These are phyloP conservation scores for Penicillium simplicissimum DNA, from an alignment of 495 filamentous ascomycete genomes.

Conservation along the genomic window DNA sequence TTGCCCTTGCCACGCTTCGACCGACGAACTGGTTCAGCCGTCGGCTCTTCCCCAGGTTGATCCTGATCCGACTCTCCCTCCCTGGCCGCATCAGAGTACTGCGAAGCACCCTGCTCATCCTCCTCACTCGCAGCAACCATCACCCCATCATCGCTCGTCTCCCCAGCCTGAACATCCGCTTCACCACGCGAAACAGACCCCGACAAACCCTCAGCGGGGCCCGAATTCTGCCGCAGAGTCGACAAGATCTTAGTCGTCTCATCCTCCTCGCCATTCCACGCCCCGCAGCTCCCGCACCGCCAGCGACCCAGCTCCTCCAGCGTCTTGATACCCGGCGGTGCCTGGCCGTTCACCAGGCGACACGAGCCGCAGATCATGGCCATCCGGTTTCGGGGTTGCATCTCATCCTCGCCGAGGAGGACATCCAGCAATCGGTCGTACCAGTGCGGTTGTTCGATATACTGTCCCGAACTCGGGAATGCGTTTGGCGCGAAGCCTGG, in stretches of 20 bases:
- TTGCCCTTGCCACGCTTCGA: conserved; percentile 31
- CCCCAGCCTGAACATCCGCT: conserved; percentile 20
- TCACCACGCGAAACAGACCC: conserved; percentile 27
- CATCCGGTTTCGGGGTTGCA: conserved; percentile 83
- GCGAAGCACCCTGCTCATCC: conserved; percentile 15
- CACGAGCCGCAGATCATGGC: conserved; percentile 84
- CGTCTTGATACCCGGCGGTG: conserved; percentile 79
- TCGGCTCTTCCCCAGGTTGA: conserved; percentile 10
- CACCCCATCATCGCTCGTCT: conserved; percentile 30
- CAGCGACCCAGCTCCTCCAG: conserved; percentile 82
- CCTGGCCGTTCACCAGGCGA: conserved; percentile 91
- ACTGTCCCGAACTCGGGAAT: conserved; percentile 49
- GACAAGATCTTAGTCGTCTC: conserved; percentile 64
- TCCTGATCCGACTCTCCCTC: neutral
- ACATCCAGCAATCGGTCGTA: conserved; percentile 93
- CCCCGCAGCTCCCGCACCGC: conserved; percentile 82
- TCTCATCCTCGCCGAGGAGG: conserved; percentile 93
- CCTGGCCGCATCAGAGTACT: conserved; percentile 15
- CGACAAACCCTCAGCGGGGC: conserved; percentile 19
- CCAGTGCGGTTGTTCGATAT: conserved; percentile 65
- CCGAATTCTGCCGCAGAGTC: conserved; percentile 32
- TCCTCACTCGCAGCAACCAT: conserved; percentile 34
- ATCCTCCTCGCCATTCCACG: conserved; percentile 80
- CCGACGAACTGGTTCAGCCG: conserved; percentile 22
- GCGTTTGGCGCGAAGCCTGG: conserved; percentile 64